phyloP scores from a whole-genome alignment of 441 rosid species.

The Arabidopsis lyrata region DNA sequence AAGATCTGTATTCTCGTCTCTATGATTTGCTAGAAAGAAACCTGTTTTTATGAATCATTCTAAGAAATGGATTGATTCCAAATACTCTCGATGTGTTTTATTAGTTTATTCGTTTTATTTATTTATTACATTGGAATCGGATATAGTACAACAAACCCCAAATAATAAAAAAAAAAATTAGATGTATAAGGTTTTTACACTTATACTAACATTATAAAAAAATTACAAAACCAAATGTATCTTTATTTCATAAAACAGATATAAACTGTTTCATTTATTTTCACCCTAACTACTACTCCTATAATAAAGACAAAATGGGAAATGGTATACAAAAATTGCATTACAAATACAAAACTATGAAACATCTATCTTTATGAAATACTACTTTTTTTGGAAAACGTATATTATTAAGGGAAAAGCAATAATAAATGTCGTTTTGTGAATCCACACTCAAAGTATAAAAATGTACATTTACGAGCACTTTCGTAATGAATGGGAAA shows the following conservation, averaged over 20 bases:
- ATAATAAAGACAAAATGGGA: too few species aligned
- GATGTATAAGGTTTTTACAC: neutral
- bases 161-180: neutral
- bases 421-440: neutral
- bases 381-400: too few species aligned
- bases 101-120: neutral
- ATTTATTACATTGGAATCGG: neutral
- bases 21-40: neutral
- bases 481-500: neutral
- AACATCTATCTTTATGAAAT: too few species aligned
- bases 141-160: neutral
- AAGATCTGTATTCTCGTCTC: constrained; percentile 11
- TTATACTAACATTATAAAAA: too few species aligned
- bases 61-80: neutral
- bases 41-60: neutral
- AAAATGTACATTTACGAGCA: neutral
- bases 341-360: too few species aligned
- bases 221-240: too few species aligned
- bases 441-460: neutral
- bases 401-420: too few species aligned
- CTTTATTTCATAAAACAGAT: too few species aligned
- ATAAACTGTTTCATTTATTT: too few species aligned
- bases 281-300: too few species aligned
- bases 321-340: too few species aligned
- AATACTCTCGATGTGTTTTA: neutral